Conservation (phyloP, 768 basidiomycete genomes). For the Hypholoma sublateritium region DNA sequence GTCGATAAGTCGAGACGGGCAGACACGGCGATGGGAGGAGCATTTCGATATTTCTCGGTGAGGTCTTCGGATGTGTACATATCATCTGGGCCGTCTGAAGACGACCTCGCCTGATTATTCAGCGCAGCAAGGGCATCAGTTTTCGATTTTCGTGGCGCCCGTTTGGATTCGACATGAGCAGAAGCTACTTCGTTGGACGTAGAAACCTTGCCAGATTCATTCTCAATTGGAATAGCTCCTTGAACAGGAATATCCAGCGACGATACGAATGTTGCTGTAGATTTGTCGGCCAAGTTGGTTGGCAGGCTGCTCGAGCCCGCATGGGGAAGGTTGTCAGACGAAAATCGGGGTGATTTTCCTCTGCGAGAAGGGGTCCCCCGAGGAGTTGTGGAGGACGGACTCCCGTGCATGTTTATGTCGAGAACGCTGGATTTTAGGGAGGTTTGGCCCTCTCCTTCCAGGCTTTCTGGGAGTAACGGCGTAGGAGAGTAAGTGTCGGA, state of each 20-base stretch:
- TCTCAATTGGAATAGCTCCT: conserved; percentile 65
- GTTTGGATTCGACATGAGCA: conserved; percentile 47
- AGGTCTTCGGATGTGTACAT: conserved; percentile 46
- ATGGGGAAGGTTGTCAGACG: conserved; percentile 45
- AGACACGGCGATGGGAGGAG: conserved; percentile 60
- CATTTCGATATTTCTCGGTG: conserved; percentile 48
- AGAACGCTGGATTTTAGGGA: conserved; percentile 34
- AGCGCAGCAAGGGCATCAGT: conserved; percentile 82
- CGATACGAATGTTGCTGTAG: conserved; percentile 55
- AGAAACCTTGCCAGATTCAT: conserved; percentile 38
- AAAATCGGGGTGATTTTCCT: conserved; percentile 60
- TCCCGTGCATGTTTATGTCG: conserved; percentile 42
- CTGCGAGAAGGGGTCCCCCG: conserved; percentile 64
- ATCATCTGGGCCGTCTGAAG: conserved; percentile 55
- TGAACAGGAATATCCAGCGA: conserved; percentile 79
- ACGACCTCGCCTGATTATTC: conserved; percentile 62
- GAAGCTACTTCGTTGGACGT: conserved; percentile 35
- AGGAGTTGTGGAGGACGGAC: conserved; percentile 43
- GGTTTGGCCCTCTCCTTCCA: conserved; percentile 33
- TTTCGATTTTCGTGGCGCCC: conserved; percentile 89
- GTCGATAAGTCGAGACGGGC: conserved; percentile 65
- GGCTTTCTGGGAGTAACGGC: conserved; percentile 40
- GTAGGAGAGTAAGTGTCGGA: conserved; percentile 46
- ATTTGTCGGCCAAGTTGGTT: conserved; percentile 51
- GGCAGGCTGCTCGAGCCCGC: conserved; percentile 43